These are phyloP conservation scores for Spizellomyces punctatus DNA, from an alignment of 192 early-diverging fungal species.

Conservation along the genomic window DNA sequence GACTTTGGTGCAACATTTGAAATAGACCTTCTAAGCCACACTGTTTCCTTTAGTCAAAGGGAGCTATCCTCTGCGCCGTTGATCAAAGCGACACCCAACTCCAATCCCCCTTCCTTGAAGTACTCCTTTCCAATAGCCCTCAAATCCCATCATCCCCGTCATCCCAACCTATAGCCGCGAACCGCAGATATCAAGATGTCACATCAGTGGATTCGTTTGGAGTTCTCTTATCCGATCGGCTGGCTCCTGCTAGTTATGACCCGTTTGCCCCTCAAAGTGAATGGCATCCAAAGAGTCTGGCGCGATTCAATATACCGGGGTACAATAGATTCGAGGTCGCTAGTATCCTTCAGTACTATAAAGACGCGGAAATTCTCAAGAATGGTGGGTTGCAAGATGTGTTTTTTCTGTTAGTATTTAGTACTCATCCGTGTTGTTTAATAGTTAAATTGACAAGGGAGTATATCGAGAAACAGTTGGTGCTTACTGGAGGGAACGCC, in stretches of 20 bases:
- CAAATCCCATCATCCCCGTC: slow-evolving; percentile 5
- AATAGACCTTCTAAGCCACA: background rate
- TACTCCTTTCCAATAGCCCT: background rate
- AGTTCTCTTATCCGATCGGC: slow-evolving; percentile 4
- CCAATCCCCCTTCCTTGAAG: slow-evolving; percentile 10
- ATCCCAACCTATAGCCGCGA: background rate
- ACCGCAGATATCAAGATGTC: slow-evolving; percentile 15
- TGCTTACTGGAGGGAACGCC: slow-evolving; percentile 22
- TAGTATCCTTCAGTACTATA: slow-evolving; percentile 13
- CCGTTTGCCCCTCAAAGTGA: slow-evolving; percentile 12
- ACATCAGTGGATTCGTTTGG: slow-evolving; percentile 11
- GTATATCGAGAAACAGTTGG: slow-evolving; percentile 22
- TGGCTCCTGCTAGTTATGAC: slow-evolving; percentile 26
- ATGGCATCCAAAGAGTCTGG: slow-evolving; percentile 1
- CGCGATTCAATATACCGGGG: background rate
- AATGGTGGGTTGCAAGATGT: background rate
- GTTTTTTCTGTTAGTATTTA: background rate
- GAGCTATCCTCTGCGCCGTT: slow-evolving; percentile 17
- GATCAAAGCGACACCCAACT: slow-evolving; percentile 23
- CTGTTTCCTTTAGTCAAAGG: background rate
- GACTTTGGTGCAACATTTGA: too few relatives aligned
- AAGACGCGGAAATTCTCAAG: background rate
- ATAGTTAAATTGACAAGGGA: slow-evolving; percentile 9
- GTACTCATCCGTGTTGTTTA: background rate
- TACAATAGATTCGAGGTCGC: slow-evolving; percentile 21